A percentile compares a stretch with the other conserved stretches of the same genome.
Conservation (phyloP, 495 filamentous ascomycete genomes). For the Annulohypoxylon nitens region DNA sequence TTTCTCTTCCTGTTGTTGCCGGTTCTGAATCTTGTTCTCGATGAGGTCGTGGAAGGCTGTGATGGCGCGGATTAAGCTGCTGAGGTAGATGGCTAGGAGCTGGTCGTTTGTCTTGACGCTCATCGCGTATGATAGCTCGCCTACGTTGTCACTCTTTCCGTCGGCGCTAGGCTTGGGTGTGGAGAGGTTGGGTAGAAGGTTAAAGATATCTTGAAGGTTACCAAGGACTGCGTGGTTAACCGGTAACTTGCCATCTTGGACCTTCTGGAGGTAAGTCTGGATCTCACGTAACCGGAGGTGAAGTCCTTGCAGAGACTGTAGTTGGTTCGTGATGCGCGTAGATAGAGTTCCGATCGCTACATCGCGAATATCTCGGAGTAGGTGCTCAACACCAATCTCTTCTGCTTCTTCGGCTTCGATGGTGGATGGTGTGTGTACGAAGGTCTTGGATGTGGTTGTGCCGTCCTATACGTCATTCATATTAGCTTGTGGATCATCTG, state of each 20-base stretch:
- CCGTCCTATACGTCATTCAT: slow-evolving; percentile 78
- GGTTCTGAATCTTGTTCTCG: slow-evolving; percentile 99
- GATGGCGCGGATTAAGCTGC: slow-evolving; percentile 95
- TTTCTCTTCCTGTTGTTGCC: slow-evolving; percentile 95
- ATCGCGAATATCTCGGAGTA: slow-evolving; percentile 97
- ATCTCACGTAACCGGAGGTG: slow-evolving; percentile 97
- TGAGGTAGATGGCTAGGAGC: slow-evolving; percentile 96
- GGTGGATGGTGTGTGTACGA: slow-evolving; percentile 98
- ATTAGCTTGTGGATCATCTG: slow-evolving; percentile 27
- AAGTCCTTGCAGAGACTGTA: slow-evolving; percentile 96
- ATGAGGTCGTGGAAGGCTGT: slow-evolving; percentile 99
- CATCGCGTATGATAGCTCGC: slow-evolving; percentile 93
- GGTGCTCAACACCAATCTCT: slow-evolving; percentile 98
- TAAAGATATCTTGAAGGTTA: slow-evolving; percentile 98
- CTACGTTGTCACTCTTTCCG: slow-evolving; percentile 71
- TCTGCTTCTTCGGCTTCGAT: slow-evolving; percentile 99
- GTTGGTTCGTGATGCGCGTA: slow-evolving; percentile 95
- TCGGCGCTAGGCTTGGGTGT: slow-evolving; percentile 75
- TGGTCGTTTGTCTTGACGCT: slow-evolving; percentile 99
- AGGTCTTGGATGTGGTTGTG: slow-evolving; percentile 95
- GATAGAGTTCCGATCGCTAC: slow-evolving; percentile 98
- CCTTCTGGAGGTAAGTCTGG: slow-evolving; percentile 93
- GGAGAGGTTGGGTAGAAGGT: slow-evolving; percentile 94
- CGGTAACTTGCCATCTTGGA: slow-evolving; percentile 89
- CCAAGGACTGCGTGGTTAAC: slow-evolving; percentile 98